Conservation (phyloP, 805 yeast genomes). For the Spathaspora passalidarum region DNA sequence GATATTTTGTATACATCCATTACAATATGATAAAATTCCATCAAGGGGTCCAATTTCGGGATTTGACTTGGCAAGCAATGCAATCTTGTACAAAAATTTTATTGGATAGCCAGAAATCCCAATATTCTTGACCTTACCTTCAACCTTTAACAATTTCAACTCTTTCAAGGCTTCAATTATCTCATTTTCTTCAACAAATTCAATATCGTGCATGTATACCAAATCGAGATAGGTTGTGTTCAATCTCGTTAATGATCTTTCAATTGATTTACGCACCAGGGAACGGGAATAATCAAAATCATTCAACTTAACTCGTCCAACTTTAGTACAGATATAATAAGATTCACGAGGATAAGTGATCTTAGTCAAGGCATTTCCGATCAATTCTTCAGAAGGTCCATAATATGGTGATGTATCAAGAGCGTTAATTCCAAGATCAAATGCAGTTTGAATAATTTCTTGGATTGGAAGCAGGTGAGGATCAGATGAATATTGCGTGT, state of each 20-base stretch:
- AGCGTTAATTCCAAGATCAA: constrained; percentile 67
- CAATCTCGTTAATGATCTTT: constrained; percentile 65
- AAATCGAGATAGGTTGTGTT: constrained; percentile 70
- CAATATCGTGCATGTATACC: constrained; percentile 87
- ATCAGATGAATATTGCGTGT: constrained; percentile 70
- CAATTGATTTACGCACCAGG: constrained; percentile 59
- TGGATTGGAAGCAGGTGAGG: constrained; percentile 59
- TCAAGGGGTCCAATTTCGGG: constrained; percentile 63
- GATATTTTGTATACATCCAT: constrained; percentile 79
- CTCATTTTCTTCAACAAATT: constrained; percentile 59
- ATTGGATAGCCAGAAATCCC: constrained; percentile 92
- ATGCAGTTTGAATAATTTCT: constrained; percentile 57
- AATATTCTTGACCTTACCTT: constrained; percentile 60
- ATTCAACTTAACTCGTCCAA: constrained; percentile 68
- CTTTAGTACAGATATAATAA: constrained; percentile 78
- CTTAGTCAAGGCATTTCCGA: constrained; percentile 60
- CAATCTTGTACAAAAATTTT: constrained; percentile 55
- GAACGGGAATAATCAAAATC: constrained; percentile 73
- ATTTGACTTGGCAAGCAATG: constrained; percentile 32
- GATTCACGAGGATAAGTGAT: constrained; percentile 50
- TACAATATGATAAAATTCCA: constrained; percentile 72
- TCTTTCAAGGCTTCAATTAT: constrained; percentile 62
- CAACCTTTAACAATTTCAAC: constrained; percentile 55
- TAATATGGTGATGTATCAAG: constrained; percentile 92
- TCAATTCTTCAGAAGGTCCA: constrained; percentile 77